Conservation (phyloP, 2,329 filamentous ascomycete species). For the Seiridium cupressi region DNA sequence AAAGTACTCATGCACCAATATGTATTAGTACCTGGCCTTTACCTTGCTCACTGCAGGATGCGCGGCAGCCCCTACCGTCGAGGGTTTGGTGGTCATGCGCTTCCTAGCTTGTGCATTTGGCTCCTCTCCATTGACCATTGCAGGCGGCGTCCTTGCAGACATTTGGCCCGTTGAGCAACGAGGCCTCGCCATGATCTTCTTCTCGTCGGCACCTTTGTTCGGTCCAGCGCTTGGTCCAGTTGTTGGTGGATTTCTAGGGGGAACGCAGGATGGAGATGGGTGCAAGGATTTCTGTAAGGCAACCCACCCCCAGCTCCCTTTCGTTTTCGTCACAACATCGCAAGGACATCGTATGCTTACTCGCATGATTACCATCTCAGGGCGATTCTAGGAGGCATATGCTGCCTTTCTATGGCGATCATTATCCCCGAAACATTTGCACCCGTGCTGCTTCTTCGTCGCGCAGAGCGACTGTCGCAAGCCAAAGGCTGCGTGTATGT, state of each 20-base stretch:
- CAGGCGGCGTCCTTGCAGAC: slow-evolving; percentile 63
- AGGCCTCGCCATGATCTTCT: slow-evolving; percentile 48
- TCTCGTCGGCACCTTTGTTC: slow-evolving; percentile 56
- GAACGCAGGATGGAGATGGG: slow-evolving; percentile 37
- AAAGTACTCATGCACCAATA: neutral
- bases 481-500: neutral
- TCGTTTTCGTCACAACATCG: too few relatives aligned
- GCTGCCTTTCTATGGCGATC: too few relatives aligned
- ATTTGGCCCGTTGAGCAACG: slow-evolving; percentile 55
- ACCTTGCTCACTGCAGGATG: neutral
- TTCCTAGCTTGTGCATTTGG: slow-evolving; percentile 66
- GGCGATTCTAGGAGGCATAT: too few relatives aligned
- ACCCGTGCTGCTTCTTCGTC: neutral
- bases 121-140: slow-evolving; percentile 60
- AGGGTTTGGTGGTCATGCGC: slow-evolving; percentile 22
- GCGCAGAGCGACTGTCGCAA: neutral
- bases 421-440: neutral
- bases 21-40: neutral
- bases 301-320: too few relatives aligned
- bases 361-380: neutral
- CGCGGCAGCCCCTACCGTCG: neutral
- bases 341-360: slow-evolving; percentile 50
- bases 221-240: slow-evolving; percentile 61
- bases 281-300: too few relatives aligned
- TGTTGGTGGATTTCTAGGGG: slow-evolving; percentile 55